Base-by-base conservation (phyloP, 2,329 filamentous ascomycete genomes). In the Stromatinia cepivora region DNA sequence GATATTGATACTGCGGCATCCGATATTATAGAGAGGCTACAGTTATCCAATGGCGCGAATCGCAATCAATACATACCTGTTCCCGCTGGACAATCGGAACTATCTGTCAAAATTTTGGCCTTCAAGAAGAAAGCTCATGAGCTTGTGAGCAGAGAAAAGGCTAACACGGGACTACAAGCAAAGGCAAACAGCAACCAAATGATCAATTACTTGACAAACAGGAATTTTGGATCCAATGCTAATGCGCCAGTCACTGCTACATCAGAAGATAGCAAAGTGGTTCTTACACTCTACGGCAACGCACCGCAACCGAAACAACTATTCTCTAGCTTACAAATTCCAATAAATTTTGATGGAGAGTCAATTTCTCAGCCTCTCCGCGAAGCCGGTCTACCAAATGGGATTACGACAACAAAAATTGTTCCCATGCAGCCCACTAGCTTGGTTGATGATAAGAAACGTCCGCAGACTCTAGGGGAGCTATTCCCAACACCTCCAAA, bases 321-420 rank as follows among this genome's bases (percentile, higher is more conserved):
- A 5, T 97, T 95, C 78, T 97, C 94, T 5, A 97, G 94, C 79
- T 82, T 97, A 63, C 92, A 91, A 73, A 84, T 86, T 67, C 81
- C 82, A 17, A 71, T 76, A 1, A 78, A 80, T 46, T 76, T 82
- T 56, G 78, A 79, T 1, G 76, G 75, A 46, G 73, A 74, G 59
- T 75, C 76, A 13, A 70, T 75, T 22, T 67, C 79, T 70, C 80
- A 79, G 61, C 81, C 85, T 15, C 80, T 93, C 13, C 84, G 86
- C 65, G 90, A 92, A 76, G 83, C 85, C 50, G 85, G 83, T 28
- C 81, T 97, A 36, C 94, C 94, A 0, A 89, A 88, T 70, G 92
- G 93, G 50, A 86, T 97, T 54, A 87, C 87, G 28, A 84, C 88
- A 8, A 91, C 90, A 3, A 88, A 89, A 71, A 84, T 92, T 7